Percentiles rank a stretch among this genome's conserved stretches.
phyloP scores from a whole-genome alignment of 2,329 filamentous ascomycete genomes.

The Trichoderma sp. region DNA sequence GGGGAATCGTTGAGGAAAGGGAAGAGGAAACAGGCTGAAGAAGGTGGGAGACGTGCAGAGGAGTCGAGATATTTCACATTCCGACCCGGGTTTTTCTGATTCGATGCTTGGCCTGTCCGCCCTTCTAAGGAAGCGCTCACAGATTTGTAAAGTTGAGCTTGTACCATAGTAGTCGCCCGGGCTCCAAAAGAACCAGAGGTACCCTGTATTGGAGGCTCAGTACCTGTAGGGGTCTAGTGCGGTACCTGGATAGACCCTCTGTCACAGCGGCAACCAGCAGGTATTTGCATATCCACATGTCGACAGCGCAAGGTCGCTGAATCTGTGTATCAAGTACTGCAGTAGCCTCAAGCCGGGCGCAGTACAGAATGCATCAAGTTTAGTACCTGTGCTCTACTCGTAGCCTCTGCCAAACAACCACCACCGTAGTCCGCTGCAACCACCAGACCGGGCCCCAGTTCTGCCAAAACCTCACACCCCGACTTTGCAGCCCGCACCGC shows the following conservation, averaged over 20 bases:
- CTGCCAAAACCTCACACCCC: slow-evolving; percentile 17
- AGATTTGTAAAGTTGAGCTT: slow-evolving; percentile 1
- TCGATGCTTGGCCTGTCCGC: neutral
- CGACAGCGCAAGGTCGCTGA: neutral
- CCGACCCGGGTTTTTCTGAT: neutral
- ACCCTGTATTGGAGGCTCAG: neutral
- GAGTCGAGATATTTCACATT: neutral
- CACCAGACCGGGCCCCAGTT: slow-evolving; percentile 5
- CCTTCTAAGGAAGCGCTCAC: neutral
- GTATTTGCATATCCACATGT: neutral
- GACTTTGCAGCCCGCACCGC: slow-evolving; percentile 8
- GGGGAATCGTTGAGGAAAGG: neutral
- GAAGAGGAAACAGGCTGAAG: neutral
- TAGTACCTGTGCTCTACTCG: neutral
- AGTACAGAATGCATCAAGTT: neutral
- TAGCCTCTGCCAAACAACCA: neutral
- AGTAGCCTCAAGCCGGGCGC: slow-evolving; percentile 6
- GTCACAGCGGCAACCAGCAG: neutral
- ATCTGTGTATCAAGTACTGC: neutral
- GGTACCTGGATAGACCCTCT: neutral
- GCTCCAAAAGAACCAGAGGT: slow-evolving; percentile 1
- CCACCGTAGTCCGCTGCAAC: slow-evolving; percentile 3
- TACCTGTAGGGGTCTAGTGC: neutral
- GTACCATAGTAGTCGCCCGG: neutral
- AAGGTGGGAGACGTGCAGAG: neutral